These are phyloP conservation scores for Apiospora arundinis DNA, from an alignment of 2,329 filamentous ascomycete species.

Conservation along the genomic window DNA sequence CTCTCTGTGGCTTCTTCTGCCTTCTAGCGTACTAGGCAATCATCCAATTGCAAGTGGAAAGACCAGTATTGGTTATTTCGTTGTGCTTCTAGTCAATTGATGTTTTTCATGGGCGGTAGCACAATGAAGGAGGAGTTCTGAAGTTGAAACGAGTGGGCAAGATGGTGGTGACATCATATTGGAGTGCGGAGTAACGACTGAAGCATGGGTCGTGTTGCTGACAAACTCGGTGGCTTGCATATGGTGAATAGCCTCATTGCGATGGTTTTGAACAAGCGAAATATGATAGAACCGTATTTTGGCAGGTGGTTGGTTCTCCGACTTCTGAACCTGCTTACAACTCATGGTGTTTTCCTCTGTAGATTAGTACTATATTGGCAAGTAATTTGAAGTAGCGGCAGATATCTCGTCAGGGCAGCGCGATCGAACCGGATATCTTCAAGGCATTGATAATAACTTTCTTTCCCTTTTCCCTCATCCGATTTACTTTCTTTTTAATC, in stretches of 20 bases:
- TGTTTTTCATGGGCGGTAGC: not conserved
- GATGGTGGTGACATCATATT: not conserved
- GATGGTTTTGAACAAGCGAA: not conserved
- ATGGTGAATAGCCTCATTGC: slow-evolving; percentile 3
- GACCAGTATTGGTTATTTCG: not conserved
- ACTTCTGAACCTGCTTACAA: not conserved
- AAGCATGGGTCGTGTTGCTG: slow-evolving; percentile 10
- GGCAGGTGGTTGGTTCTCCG: not conserved
- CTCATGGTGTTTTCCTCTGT: no score
- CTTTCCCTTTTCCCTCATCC: no score
- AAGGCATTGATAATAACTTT: no score
- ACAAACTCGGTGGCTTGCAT: slow-evolving; percentile 14
- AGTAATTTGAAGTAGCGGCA: no score
- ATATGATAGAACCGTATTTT: not conserved
- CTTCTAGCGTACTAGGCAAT: not conserved
- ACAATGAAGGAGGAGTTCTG: not conserved
- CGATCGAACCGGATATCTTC: no score
- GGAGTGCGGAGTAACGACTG: not conserved
- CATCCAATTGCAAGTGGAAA: not conserved
- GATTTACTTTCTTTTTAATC: not conserved
- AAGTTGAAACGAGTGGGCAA: not conserved
- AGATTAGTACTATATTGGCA: no score
- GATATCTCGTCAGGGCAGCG: not conserved
- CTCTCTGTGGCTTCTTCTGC: not conserved
- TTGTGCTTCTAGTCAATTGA: not conserved